A percentile compares a stretch with the other conserved stretches of the same genome.
phyloP scores from a whole-genome alignment of 768 basidiomycete genomes.

The Tulasnella sp. region DNA sequence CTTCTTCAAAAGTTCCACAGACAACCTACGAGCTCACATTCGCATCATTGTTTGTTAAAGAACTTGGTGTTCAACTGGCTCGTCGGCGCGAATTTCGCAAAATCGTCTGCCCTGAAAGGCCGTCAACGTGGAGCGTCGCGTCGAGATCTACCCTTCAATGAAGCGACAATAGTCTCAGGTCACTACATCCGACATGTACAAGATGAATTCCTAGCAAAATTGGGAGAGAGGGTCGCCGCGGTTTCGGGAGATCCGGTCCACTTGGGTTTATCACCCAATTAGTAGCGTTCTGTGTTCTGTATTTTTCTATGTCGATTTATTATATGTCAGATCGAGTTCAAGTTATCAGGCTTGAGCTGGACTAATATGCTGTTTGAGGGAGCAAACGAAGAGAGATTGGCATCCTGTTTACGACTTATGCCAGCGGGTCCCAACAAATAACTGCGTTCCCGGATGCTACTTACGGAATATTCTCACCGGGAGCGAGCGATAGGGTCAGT shows the following conservation, averaged over 20 bases:
- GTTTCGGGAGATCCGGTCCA: not conserved
- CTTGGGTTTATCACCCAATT: too few relatives aligned
- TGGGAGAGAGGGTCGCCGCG: not conserved
- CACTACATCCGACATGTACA: not conserved
- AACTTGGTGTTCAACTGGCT: not conserved
- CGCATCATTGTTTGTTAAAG: not conserved
- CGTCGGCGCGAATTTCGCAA: conserved; percentile 1
- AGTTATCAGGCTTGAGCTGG: not conserved
- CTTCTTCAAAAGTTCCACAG: not conserved
- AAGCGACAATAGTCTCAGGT: not conserved
- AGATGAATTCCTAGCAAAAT: not conserved
- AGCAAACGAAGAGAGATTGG: not conserved
- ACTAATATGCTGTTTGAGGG: not conserved
- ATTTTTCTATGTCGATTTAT: not conserved
- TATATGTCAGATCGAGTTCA: not conserved
- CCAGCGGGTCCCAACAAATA: too few relatives aligned
- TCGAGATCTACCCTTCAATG: not conserved
- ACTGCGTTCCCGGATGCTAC: too few relatives aligned
- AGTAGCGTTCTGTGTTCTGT: not conserved
- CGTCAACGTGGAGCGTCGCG: not conserved
- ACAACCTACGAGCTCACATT: not conserved
- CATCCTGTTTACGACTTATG: not conserved
- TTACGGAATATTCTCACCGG: not conserved
- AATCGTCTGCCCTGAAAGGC: not conserved
- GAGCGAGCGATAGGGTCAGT: too few relatives aligned